These are phyloP conservation scores for Aspergillus terreus DNA, from an alignment of 2,329 filamentous ascomycete species.

Conservation along the genomic window DNA sequence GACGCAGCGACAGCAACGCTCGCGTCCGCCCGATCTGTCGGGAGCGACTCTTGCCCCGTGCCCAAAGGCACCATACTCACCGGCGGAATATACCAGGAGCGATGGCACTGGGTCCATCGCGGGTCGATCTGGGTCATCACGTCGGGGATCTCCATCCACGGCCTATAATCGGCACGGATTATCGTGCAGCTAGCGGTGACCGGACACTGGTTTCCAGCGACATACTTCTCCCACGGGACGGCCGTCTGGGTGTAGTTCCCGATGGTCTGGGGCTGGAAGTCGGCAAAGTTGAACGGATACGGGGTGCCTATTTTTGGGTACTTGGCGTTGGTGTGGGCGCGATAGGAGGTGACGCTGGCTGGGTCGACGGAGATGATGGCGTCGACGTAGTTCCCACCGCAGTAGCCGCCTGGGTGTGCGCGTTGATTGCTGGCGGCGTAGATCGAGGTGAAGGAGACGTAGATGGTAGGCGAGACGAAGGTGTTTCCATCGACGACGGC, in stretches of 20 bases:
- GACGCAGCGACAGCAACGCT: not conserved
- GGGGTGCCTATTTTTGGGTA: slow-evolving; percentile 18
- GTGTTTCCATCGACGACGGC: slow-evolving; percentile 18
- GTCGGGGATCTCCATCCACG: slow-evolving; percentile 18
- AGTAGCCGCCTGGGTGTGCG: slow-evolving; percentile 10
- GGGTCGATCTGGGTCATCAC: slow-evolving; percentile 15
- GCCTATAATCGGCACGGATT: slow-evolving; percentile 20
- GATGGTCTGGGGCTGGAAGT: slow-evolving; percentile 16
- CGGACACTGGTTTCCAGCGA: slow-evolving; percentile 17
- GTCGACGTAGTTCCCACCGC: slow-evolving; percentile 16
- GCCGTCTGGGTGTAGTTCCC: slow-evolving; percentile 17
- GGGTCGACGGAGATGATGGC: slow-evolving; percentile 17
- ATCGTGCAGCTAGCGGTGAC: slow-evolving; percentile 13
- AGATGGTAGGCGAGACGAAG: slow-evolving; percentile 18
- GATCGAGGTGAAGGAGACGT: slow-evolving; percentile 21
- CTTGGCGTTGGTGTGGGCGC: slow-evolving; percentile 19
- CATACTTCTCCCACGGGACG: slow-evolving; percentile 20
- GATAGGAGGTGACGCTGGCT: slow-evolving; percentile 12
- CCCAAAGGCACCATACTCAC: slow-evolving; percentile 16
- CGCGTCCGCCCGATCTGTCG: not conserved
- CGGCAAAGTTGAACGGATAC: slow-evolving; percentile 21
- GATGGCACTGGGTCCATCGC: slow-evolving; percentile 16
- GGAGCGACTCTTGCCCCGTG: not conserved
- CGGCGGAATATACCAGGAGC: slow-evolving; percentile 20
- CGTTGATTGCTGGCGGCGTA: slow-evolving; percentile 20